Evolutionary conservation across 768 basidiomycete genomes (phyloP).

Genomic region (Lactifluus hygrophoroides): DNA sequence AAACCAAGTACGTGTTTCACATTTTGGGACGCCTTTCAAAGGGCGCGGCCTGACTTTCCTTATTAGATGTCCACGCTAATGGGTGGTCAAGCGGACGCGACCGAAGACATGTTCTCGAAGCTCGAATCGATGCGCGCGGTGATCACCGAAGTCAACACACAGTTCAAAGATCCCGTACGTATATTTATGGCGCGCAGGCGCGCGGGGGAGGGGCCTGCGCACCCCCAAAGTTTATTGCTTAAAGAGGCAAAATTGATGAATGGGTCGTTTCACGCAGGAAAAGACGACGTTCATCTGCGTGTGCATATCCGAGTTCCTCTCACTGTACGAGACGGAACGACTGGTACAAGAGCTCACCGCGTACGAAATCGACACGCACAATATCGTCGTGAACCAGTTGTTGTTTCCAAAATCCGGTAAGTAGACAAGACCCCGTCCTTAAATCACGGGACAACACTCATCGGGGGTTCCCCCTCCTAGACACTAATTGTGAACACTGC

Average conservation of each 20-base stretch:
- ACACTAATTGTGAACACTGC: constrained; percentile 93
- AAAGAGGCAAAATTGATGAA: not conserved
- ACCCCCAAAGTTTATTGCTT: not conserved
- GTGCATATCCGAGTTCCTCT: constrained; percentile 97
- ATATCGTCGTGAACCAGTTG: constrained; percentile 97
- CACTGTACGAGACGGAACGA: constrained; percentile 96
- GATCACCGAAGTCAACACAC: constrained; percentile 97
- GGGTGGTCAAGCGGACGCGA: constrained; percentile 82
- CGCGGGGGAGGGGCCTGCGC: not conserved
- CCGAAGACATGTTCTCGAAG: constrained; percentile 99
- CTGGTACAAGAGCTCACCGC: constrained; percentile 92
- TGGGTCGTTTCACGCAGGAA: constrained; percentile 47
- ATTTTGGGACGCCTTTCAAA: not conserved
- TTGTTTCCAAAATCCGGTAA: constrained; percentile 85
- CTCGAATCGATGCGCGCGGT: constrained; percentile 94
- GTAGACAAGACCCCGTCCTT: constrained; percentile 24
- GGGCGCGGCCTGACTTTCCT: not conserved
- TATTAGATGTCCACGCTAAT: constrained; percentile 89
- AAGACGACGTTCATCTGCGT: constrained; percentile 99
- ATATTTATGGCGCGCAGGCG: not conserved
- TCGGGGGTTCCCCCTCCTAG: constrained; percentile 32
- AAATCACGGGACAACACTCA: not conserved
- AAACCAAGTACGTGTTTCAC: constrained; percentile 45
- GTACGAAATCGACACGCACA: constrained; percentile 96
- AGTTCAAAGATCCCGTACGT: constrained; percentile 96